Evolutionary conservation across 2,329 filamentous ascomycete genomes (phyloP).

Genomic region (Penicillium sp.): DNA sequence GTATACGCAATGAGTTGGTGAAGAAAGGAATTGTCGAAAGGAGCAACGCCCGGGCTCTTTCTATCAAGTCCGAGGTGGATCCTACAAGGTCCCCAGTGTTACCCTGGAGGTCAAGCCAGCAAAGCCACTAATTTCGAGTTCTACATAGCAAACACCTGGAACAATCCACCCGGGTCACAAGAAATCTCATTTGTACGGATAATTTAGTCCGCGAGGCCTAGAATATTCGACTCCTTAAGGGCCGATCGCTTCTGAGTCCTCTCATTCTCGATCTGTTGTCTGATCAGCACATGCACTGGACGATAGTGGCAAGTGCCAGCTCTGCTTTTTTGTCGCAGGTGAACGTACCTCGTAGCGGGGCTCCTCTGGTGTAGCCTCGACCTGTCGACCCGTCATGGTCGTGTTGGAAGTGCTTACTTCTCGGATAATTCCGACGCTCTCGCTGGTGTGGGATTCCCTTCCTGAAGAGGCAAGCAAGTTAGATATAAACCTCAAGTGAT

Average conservation of each 20-base stretch:
- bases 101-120: too few relatives aligned
- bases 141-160: background rate
- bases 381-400: constrained; percentile 38
- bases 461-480: constrained; percentile 28
- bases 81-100: background rate
- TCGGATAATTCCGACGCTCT: constrained; percentile 40
- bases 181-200: background rate
- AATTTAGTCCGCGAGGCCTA: constrained; percentile 28
- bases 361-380: constrained; percentile 36
- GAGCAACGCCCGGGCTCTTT: too few relatives aligned
- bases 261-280: constrained; percentile 29
- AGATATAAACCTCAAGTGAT: background rate
- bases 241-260: constrained; percentile 31
- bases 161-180: background rate
- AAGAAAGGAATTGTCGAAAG: too few relatives aligned
- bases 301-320: background rate
- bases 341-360: constrained; percentile 43
- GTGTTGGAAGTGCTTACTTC: constrained; percentile 38
- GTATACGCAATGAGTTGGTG: too few relatives aligned
- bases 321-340: too few relatives aligned
- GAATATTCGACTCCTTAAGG: constrained; percentile 35
- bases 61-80: background rate
- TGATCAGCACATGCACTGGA: background rate
- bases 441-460: constrained; percentile 42
- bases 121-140: too few relatives aligned